Evolutionary conservation across 805 yeast species (phyloP).

Genomic region (Candida hungchunana): DNA sequence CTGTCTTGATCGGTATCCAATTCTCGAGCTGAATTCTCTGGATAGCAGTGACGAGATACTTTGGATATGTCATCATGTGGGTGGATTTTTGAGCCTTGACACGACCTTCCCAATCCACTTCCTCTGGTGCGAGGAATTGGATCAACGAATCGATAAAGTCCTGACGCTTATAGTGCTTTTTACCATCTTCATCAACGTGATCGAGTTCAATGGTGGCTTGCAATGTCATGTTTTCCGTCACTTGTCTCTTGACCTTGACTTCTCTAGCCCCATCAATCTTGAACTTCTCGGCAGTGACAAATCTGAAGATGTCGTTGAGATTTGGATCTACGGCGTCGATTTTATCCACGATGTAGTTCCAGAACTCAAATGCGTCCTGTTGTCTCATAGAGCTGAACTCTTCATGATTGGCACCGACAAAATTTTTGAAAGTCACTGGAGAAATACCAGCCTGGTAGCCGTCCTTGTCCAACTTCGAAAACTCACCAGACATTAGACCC

Average conservation of each 20-base stretch:
- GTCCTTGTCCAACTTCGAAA: conserved; percentile 50
- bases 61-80: conserved; percentile 62
- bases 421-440: conserved; percentile 70
- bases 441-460: conserved; percentile 70
- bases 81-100: conserved; percentile 21
- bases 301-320: conserved; percentile 52
- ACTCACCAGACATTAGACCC: conserved; percentile 73
- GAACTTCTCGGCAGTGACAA: conserved; percentile 59
- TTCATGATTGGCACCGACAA: conserved; percentile 71
- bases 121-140: conserved; percentile 51
- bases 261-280: conserved; percentile 44
- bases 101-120: conserved; percentile 43
- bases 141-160: conserved; percentile 39
- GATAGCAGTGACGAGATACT: conserved; percentile 64
- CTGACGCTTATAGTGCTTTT: conserved; percentile 38
- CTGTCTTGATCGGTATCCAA: conserved; percentile 86
- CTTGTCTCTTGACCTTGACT: conserved; percentile 52
- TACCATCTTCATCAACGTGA: conserved; percentile 39
- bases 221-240: conserved; percentile 62
- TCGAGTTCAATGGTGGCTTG: conserved; percentile 44
- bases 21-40: conserved; percentile 79
- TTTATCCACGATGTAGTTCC: conserved; percentile 60
- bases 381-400: conserved; percentile 87
- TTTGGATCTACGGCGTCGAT: conserved; percentile 44
- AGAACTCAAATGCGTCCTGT: conserved; percentile 93